Evolutionary conservation across 1,139 yeast genomes (phyloP).

Genomic region (Magnusiomyces paraingens): DNA sequence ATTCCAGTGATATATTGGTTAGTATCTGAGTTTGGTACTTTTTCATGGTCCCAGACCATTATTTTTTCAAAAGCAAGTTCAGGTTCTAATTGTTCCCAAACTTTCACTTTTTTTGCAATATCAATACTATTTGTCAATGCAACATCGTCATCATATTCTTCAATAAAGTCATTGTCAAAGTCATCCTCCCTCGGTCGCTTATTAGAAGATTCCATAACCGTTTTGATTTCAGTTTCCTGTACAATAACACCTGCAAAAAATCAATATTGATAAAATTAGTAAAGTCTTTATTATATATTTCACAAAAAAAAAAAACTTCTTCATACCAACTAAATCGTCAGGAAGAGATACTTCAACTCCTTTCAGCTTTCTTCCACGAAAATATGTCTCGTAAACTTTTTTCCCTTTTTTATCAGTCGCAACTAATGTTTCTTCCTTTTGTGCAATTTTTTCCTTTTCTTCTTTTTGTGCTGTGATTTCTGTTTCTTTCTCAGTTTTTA

Average conservation of each 20-base stretch:
- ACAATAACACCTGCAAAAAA: too few relatives aligned
- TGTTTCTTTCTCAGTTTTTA: neutral
- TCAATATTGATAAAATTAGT: constrained; percentile 2
- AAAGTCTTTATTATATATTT: constrained; percentile 6
- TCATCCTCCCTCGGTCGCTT: too few relatives aligned
- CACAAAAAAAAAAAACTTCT: constrained; percentile 1
- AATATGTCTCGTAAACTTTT: neutral
- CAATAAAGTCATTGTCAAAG: too few relatives aligned
- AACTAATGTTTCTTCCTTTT: neutral
- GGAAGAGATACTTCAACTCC: neutral
- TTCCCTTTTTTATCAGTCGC: neutral
- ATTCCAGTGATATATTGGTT: constrained; percentile 26
- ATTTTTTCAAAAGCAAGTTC: constrained; percentile 16
- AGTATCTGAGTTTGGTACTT: constrained; percentile 18
- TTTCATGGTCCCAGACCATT: constrained; percentile 30
- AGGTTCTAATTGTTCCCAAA: too few relatives aligned
- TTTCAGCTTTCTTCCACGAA: neutral
- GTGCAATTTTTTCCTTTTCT: neutral
- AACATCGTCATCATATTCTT: too few relatives aligned
- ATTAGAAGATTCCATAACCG: too few relatives aligned
- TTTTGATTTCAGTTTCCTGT: too few relatives aligned
- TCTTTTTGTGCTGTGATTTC: neutral
- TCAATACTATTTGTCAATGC: too few relatives aligned
- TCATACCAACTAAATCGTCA: neutral
- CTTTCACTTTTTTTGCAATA: too few relatives aligned